Conservation (phyloP, 1,284 basidiomycete species). For the Ceratobasidium sp. region DNA sequence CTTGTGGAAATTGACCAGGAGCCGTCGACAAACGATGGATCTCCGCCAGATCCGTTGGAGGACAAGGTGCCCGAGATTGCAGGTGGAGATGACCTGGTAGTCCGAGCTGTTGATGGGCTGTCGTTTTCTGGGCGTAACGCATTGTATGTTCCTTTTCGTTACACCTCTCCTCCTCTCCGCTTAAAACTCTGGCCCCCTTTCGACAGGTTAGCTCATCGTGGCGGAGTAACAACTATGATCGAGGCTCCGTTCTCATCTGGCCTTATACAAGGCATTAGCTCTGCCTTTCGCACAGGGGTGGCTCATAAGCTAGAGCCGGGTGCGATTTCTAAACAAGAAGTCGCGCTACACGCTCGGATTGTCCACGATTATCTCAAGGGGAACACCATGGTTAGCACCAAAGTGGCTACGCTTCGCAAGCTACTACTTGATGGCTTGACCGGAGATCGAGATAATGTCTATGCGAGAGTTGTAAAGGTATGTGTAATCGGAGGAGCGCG, state of each 20-base stretch:
- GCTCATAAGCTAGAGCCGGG: conserved; percentile 70
- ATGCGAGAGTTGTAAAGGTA: conserved; percentile 61
- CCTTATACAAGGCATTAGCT: conserved; percentile 71
- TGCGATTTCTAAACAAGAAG: conserved; percentile 74
- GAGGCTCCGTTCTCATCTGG: conserved; percentile 67
- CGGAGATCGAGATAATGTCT: conserved; percentile 57
- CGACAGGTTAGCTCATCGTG: conserved; percentile 24
- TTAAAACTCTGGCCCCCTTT: not conserved
- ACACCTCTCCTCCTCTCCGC: not conserved
- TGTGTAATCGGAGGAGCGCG: not conserved
- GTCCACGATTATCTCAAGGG: conserved; percentile 58
- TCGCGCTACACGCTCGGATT: conserved; percentile 78
- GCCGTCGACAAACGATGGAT: conserved; percentile 45
- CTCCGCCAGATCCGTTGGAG: conserved; percentile 50
- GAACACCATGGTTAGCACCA: conserved; percentile 60
- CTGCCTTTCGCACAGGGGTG: conserved; percentile 72
- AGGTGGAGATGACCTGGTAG: conserved; percentile 65
- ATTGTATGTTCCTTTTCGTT: conserved; percentile 64
- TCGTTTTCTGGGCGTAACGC: conserved; percentile 76
- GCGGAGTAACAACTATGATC: conserved; percentile 54
- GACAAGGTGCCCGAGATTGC: conserved; percentile 19
- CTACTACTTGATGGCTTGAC: conserved; percentile 62
- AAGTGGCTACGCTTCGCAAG: conserved; percentile 67
- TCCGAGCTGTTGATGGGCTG: conserved; percentile 78
- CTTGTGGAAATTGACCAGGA: conserved; percentile 48